Base-by-base conservation (phyloP, 225 moss, liverwort and hornwort genomes). In the Thuidium tamariscinum region DNA sequence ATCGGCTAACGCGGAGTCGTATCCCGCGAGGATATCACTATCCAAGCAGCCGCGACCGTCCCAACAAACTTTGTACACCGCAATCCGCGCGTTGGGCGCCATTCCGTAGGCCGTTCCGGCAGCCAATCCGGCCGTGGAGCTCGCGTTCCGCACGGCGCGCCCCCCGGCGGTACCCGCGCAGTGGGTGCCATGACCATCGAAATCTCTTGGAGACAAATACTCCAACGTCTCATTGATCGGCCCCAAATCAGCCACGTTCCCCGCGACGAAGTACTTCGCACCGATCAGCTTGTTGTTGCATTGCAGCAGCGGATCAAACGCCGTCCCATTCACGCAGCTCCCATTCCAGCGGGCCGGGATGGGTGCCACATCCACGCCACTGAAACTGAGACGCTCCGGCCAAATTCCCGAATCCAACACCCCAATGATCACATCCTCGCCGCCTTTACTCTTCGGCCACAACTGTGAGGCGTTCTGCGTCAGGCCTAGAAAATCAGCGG, bases 261-360 rank as follows among this genome's bases (percentile, higher is more conserved):
- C 93, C 37, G 68, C 69, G 13, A 21, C 18, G 32, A 82, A 94
- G 36, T 86, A 95, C 68, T 89, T 90, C 20, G 97, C 97, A 12
- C 94, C 95, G 2, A 95, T 94, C 39, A 97, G 91, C 87, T 97
- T 95, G n/a, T 86, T 95, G 82, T 89, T 95, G 87, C 96, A 94
- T 36, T 88, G 27, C 20, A 25, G 11, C 36, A 86, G 78, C n/a
- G 93, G 88, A 51, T 93, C 87, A 78, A 94, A 96, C 14, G 83
- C 29, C 17, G 86, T 85, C 55, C 92, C 93, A 12, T 88, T 60
- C 4, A 84, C 86, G 36, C 94, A 96, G 26, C 74, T 77, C 10
- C 95, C 96, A 22, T 90, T 95, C 95, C 96, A 95, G 20, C 91
- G 88, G 11, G 88, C 21, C 3, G 95, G 95, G 26, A 94, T 84